Evolutionary conservation across 1,284 basidiomycete species (phyloP).

Genomic region (Heliocybe sulcata): DNA sequence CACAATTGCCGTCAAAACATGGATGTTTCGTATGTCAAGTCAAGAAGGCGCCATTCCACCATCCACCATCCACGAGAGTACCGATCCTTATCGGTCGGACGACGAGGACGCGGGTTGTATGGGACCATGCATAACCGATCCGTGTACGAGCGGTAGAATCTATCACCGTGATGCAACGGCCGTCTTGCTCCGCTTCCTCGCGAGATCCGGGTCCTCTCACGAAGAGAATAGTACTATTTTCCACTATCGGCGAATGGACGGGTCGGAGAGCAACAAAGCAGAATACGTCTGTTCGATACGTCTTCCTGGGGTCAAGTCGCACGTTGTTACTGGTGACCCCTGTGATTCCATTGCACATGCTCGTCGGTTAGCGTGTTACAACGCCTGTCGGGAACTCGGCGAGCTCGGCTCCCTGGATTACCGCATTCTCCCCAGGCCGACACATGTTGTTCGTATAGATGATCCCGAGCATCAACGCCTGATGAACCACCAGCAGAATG

Average conservation of each 20-base stretch:
- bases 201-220: constrained; percentile 10
- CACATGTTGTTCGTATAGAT: neutral
- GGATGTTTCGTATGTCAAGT: constrained; percentile 37
- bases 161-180: constrained; percentile 44
- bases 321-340: constrained; percentile 34
- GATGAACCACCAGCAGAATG: constrained; percentile 12
- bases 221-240: too few relatives aligned
- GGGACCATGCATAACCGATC: constrained; percentile 39
- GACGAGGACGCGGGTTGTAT: constrained; percentile 34
- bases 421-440: constrained; percentile 38
- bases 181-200: constrained; percentile 45
- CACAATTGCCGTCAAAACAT: constrained; percentile 26
- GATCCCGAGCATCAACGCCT: constrained; percentile 5
- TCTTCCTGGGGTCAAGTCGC: constrained; percentile 36
- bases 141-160: constrained; percentile 50
- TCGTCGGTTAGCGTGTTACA: constrained; percentile 48
- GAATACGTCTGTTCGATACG: constrained; percentile 40
- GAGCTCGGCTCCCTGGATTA: constrained; percentile 42
- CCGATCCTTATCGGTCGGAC: constrained; percentile 36
- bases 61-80: constrained; percentile 28
- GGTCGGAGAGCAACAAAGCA: neutral
- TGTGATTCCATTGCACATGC: constrained; percentile 43
- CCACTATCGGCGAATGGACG: too few relatives aligned
- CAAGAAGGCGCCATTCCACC: constrained; percentile 39
- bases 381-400: constrained; percentile 44